Evolutionary conservation across 768 basidiomycete genomes (phyloP).

Genomic region (Megacollybia marginata): DNA sequence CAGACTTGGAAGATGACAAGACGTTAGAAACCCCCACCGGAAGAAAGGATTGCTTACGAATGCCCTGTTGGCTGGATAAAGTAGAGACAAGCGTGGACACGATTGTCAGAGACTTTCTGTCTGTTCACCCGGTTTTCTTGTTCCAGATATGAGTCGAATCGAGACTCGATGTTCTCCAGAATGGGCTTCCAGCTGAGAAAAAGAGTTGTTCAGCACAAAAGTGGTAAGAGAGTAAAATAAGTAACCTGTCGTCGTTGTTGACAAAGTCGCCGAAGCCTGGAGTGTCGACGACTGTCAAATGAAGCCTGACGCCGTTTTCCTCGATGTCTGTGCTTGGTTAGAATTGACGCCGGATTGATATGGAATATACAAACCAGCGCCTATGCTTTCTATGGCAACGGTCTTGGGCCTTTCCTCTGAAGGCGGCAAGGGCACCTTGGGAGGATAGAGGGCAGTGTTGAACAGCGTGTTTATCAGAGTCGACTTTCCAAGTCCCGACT

Average conservation of each 20-base stretch:
- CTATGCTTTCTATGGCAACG: conserved; percentile 97
- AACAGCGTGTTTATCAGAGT: conserved; percentile 98
- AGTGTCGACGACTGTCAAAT: conserved; percentile 98
- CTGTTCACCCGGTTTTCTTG: conserved; percentile 99
- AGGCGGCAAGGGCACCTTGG: conserved; percentile 78
- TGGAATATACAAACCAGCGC: conserved; percentile 61
- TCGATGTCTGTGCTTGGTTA: conserved; percentile 72
- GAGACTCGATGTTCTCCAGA: conserved; percentile 94
- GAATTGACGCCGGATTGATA: conserved; percentile 2
- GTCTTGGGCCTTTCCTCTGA: conserved; percentile 86
- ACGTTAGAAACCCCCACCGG: neutral
- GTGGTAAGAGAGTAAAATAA: conserved; percentile 9
- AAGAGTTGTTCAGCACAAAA: conserved; percentile 11
- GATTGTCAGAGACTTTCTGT: conserved; percentile 89
- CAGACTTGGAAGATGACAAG: conserved; percentile 43
- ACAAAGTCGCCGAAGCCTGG: conserved; percentile 99
- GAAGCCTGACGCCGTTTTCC: conserved; percentile 94
- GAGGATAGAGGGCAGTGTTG: conserved; percentile 91
- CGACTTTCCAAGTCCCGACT: conserved; percentile 98
- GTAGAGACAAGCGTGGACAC: conserved; percentile 97
- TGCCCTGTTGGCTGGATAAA: conserved; percentile 99
- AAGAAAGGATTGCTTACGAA: conserved; percentile 52
- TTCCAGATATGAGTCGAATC: conserved; percentile 95
- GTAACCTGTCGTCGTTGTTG: conserved; percentile 95
- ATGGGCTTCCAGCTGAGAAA: conserved; percentile 90